These are phyloP conservation scores for Suhomyces sp. DNA, from an alignment of 805 yeast genomes.

Conservation along the genomic window DNA sequence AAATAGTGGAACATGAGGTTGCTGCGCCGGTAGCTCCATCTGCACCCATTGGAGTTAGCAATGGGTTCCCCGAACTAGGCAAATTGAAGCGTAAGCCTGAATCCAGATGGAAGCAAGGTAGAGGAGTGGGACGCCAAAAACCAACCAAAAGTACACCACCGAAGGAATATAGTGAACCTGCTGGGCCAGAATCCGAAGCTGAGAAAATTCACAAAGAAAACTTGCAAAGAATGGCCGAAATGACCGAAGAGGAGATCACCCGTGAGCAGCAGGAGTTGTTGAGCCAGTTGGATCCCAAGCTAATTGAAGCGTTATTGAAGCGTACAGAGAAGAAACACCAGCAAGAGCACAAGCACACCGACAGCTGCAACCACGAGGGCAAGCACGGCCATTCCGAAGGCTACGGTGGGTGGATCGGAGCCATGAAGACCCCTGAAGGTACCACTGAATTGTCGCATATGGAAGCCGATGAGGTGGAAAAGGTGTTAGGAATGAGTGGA, in stretches of 20 bases:
- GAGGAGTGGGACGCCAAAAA: slow-evolving; percentile 1
- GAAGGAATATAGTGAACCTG: neutral
- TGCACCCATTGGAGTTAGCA: slow-evolving; percentile 16
- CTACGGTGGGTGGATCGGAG: slow-evolving; percentile 40
- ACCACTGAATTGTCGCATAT: slow-evolving; percentile 29
- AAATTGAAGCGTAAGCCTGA: slow-evolving; percentile 31
- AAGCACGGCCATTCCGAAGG: slow-evolving; percentile 40
- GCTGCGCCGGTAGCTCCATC: slow-evolving; percentile 32
- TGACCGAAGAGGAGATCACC: slow-evolving; percentile 65
- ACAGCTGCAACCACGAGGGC: slow-evolving; percentile 13
- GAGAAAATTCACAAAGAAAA: slow-evolving; percentile 79
- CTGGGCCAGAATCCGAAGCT: slow-evolving; percentile 48
- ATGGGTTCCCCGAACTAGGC: slow-evolving; percentile 36
- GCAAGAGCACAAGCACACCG: slow-evolving; percentile 15
- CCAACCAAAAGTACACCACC: slow-evolving; percentile 10
- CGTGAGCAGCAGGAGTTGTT: slow-evolving; percentile 65
- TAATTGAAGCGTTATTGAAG: slow-evolving; percentile 55
- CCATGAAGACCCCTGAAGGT: slow-evolving; percentile 37
- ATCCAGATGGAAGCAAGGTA: slow-evolving; percentile 42
- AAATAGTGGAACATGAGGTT: slow-evolving; percentile 63
- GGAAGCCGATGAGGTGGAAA: slow-evolving; percentile 34
- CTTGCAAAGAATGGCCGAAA: slow-evolving; percentile 52
- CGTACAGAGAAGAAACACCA: slow-evolving; percentile 49
- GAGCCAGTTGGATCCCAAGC: slow-evolving; percentile 63
- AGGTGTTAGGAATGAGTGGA: slow-evolving; percentile 32